These are phyloP conservation scores for Psilocybe cyanescens DNA, from an alignment of 768 basidiomycete species.

Conservation along the genomic window DNA sequence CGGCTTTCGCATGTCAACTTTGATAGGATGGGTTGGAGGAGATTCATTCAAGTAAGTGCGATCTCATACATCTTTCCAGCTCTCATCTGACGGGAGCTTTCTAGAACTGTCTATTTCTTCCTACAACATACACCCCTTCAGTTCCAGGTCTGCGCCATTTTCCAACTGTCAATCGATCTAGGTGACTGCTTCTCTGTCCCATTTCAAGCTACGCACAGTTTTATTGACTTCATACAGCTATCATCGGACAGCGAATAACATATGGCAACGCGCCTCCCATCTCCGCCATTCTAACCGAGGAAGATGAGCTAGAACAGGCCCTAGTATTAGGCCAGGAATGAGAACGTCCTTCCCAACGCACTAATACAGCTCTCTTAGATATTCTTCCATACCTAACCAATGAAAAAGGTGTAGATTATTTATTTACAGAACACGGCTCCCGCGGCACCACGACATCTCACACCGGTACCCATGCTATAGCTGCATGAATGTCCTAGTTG, in stretches of 20 bases:
- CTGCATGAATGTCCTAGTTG: background rate
- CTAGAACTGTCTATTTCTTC: constrained; percentile 83
- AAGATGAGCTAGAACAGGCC: constrained; percentile 78
- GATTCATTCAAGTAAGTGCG: constrained; percentile 78
- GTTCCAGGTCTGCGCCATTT: constrained; percentile 83
- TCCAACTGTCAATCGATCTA: constrained; percentile 79
- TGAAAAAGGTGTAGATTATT: background rate
- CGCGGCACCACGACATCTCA: background rate
- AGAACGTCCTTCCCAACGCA: background rate
- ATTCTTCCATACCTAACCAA: too few species aligned
- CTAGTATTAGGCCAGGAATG: constrained; percentile 64
- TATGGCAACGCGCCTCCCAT: constrained; percentile 76
- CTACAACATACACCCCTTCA: constrained; percentile 71
- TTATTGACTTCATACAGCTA: constrained; percentile 41
- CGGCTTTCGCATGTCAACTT: constrained; percentile 82
- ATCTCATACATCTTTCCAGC: constrained; percentile 1
- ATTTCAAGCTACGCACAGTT: background rate
- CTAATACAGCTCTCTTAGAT: background rate
- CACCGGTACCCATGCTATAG: background rate
- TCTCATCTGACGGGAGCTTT: background rate
- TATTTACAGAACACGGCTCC: background rate
- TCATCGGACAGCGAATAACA: constrained; percentile 70
- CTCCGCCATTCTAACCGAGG: constrained; percentile 50
- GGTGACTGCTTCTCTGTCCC: constrained; percentile 47
- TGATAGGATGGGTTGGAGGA: constrained; percentile 84